These are phyloP conservation scores for Yamadazyma paraphyllophila DNA, from an alignment of 805 yeast species.

Conservation along the genomic window DNA sequence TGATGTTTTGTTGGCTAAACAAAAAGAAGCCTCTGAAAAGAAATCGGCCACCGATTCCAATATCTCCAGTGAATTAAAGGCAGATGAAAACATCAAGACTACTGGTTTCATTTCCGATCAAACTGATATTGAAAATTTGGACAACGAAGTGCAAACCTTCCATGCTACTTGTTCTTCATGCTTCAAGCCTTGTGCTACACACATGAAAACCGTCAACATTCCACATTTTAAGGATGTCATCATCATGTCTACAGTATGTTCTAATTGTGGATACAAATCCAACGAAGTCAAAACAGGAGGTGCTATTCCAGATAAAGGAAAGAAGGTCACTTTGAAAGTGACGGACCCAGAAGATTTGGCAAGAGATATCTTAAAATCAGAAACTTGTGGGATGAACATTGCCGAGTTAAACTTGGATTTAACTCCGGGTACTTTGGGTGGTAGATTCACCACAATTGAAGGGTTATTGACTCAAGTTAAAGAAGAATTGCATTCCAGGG, in stretches of 20 bases:
- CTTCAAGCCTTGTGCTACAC: constrained; percentile 77
- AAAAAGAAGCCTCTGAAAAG: constrained; percentile 49
- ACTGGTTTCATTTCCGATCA: constrained; percentile 66
- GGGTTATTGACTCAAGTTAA: constrained; percentile 86
- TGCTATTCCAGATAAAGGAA: constrained; percentile 84
- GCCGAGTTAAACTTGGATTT: constrained; percentile 91
- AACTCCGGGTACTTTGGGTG: constrained; percentile 96
- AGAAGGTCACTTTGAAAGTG: constrained; percentile 64
- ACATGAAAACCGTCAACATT: constrained; percentile 93
- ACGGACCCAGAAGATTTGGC: constrained; percentile 91
- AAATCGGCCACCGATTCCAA: constrained; percentile 38
- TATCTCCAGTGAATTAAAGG: constrained; percentile 18
- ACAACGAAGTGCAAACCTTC: constrained; percentile 91
- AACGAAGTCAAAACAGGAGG: constrained; percentile 99
- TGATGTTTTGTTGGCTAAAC: constrained; percentile 48
- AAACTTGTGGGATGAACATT: constrained; percentile 79
- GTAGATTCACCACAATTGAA: constrained; percentile 95
- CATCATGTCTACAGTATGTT: constrained; percentile 93
- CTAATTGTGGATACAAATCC: constrained; percentile 89
- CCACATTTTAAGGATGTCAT: constrained; percentile 98
- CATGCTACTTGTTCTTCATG: constrained; percentile 92
- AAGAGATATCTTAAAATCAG: constrained; percentile 91
- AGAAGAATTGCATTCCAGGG: constrained; percentile 84
- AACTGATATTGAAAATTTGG: constrained; percentile 79
- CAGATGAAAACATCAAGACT: constrained; percentile 31